Evolutionary conservation across 1,284 basidiomycete genomes (phyloP), one percentile per base, ranked within the genome.

Genomic region (Ustilago trichophora): DNA sequence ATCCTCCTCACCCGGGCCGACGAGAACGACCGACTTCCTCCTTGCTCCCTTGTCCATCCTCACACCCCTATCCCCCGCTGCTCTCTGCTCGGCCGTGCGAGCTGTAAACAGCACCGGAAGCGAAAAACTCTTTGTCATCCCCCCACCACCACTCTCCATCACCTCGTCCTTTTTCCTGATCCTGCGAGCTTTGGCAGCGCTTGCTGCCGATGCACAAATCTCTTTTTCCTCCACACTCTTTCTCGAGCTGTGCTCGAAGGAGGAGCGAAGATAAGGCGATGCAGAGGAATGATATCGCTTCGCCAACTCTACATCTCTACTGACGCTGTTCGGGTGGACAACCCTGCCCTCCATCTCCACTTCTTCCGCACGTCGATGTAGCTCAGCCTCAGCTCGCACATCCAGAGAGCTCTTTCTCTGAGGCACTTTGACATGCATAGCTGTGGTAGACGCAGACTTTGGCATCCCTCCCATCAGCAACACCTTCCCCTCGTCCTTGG

Each of bases 401-500:
- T 66, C 55, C 16, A 66, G 40, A 22, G 55, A 59, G 31, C 51
- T 59, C 15, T 66, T 66, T 8, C 63, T 18, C 22, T 46, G 47
- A 9, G 63, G 63, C 0, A 66, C 54, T n/a, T 60, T 47, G 24
- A 53, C 21, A 3, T 21, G 22, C 16, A 40, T 24, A 6, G 44
- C 24, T 11, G 36, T 47, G 13, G 56, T 59, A 15, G 57, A 59
- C 5, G 15, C 25, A 2, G 50, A 54, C 25, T 53, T 60, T 15
- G 40, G 41, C 47, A 57, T 22, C 41, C 13, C 42, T 13, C 38
- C 25, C n/a, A n/a, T n/a, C n/a, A n/a, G n/a, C n/a, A n/a, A n/a
- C n/a, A n/a, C n/a, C n/a, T n/a, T n/a, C n/a, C n/a, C n/a, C n/a
- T n/a, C n/a, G n/a, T n/a, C n/a, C n/a, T n/a, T n/a, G n/a, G n/a